Base-by-base conservation (phyloP, 139 green algal genomes). In the Chlamydomonas asymmetrica region DNA sequence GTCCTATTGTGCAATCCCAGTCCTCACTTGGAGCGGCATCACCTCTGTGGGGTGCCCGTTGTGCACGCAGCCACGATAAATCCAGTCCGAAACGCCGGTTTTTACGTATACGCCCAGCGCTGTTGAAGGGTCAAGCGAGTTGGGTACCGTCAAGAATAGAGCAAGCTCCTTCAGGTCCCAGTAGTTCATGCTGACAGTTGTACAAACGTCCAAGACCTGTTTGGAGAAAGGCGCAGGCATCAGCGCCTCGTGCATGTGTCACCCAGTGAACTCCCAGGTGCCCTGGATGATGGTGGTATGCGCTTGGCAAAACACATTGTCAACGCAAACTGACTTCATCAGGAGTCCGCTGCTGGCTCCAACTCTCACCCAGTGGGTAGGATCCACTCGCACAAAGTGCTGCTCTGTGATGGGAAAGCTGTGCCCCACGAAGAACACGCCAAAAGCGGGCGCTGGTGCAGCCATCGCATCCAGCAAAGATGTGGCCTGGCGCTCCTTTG, bases 61-160 rank as follows among this genome's bases (percentile, higher is more conserved):
- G 79, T 86, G 80, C 23, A 87, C 74, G 45, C 76, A 89, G 50
- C 87, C 87, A 9, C 82, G 63, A 68, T 91, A 91, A 25, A 78
- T 10, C 87, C 87, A 91, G 8, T 86, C 76, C 4, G 56, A 3
- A 10, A 29, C 35, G 8, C 78, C 81, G 6, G 63, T 71, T n/a
- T 79, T 80, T 2, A 91, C 71, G 62, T 91, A 91, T 5, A 91
- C 57, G 25, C 83, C 80, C 10, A 91, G 52, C 0, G 74, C 74
- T 9, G 39, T 4, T 1, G 69, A 43, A 2, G 74, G 65, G 64
- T 76, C 67, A 6, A 82, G 29, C 2, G 59, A 22, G 27, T 61
- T 56, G 29, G 63, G 34, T 1, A 57, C 49, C 8, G 69, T 64
- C 31, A 75, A 45, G 40, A 74, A 80, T 4, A 75, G 40, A 22